A percentile compares a stretch with the other conserved stretches of the same genome.
phyloP scores from a whole-genome alignment of 2,329 filamentous ascomycete species.

The Talaromyces pinophilus region DNA sequence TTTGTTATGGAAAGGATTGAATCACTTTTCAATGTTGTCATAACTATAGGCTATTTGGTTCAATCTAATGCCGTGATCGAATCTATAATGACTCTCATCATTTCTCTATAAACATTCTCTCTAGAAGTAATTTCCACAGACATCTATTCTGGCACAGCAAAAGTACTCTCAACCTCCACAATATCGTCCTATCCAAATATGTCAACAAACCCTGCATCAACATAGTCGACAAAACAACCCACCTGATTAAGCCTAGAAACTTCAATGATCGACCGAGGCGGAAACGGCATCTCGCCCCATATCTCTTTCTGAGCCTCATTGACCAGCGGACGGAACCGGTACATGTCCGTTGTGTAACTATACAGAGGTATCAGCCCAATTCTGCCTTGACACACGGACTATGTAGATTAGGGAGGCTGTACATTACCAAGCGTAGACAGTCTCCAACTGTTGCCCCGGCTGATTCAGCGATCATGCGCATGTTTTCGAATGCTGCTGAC shows the following conservation, averaged over 20 bases:
- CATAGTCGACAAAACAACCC: background rate
- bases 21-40: background rate
- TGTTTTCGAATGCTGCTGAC: slow-evolving; percentile 6
- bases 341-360: slow-evolving; percentile 16
- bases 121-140: background rate
- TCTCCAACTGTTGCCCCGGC: slow-evolving; percentile 11
- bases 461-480: slow-evolving; percentile 16
- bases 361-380: background rate
- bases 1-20: background rate
- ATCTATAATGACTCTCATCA: background rate
- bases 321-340: slow-evolving; percentile 14
- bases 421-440: slow-evolving; percentile 14
- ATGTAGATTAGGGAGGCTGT: background rate
- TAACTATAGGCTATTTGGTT: background rate
- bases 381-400: background rate
- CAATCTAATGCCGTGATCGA: background rate
- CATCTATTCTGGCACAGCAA: slow-evolving; percentile 3
- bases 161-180: slow-evolving; percentile 16
- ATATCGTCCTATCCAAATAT: slow-evolving; percentile 7
- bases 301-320: slow-evolving; percentile 18
- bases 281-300: slow-evolving; percentile 6
- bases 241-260: slow-evolving; percentile 12
- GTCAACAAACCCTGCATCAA: background rate
- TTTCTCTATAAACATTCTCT: background rate
- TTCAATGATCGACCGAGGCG: slow-evolving; percentile 6